Conservation (phyloP, 1,139 yeast genomes). For the Protomyces lactucae-debilis region DNA sequence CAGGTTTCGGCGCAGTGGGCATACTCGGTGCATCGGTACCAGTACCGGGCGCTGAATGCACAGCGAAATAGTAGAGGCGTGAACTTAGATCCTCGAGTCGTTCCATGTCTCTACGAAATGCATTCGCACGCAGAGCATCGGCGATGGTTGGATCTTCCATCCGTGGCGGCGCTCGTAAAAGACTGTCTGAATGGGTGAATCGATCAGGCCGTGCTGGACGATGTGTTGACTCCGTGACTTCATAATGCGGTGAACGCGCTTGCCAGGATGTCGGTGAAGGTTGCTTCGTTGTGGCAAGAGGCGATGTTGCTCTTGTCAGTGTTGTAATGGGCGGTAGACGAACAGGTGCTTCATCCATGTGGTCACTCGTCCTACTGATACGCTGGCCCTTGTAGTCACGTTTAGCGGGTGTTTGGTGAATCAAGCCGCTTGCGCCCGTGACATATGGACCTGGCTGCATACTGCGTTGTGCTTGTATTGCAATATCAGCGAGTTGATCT, state of each 20-base stretch:
- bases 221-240: background rate
- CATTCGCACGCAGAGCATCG: conserved; percentile 13
- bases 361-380: no score
- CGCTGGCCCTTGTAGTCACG: background rate
- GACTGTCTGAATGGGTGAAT: no score
- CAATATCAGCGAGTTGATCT: background rate
- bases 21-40: background rate
- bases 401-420: background rate
- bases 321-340: background rate
- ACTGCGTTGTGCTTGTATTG: background rate
- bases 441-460: background rate
- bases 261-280: background rate
- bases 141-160: background rate
- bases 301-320: background rate
- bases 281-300: background rate
- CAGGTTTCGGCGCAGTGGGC: background rate
- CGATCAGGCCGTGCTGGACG: background rate
- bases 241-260: background rate
- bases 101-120: conserved; percentile 29
- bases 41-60: conserved; percentile 20
- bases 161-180: background rate
- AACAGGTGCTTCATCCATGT: background rate
- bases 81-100: conserved; percentile 31
- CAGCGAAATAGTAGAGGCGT: conserved; percentile 30
- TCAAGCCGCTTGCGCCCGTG: background rate